Evolutionary conservation across 176 grass and related monocot species (phyloP).

Genomic region (sorghum (Sorghum bicolor)): Sorghum_bicolor_NCBIv3 NC_012871.2:62468001-62468500

Average conservation of each 20-base stretch:
- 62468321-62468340: not conserved
- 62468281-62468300: not conserved
- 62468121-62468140: constrained; percentile 33
- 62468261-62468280: constrained; percentile 24
- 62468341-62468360: too few relatives aligned
- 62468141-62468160: not conserved
- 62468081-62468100: not conserved
- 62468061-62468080: constrained; percentile 12
- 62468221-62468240: not conserved
- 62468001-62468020: not conserved
- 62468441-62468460: too few relatives aligned
- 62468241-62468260: constrained; percentile 4
- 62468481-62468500: too few relatives aligned
- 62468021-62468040: constrained; percentile 33
- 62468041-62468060: not conserved
- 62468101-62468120: constrained; percentile 34
- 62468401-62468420: too few relatives aligned
- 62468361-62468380: too few relatives aligned
- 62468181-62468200: constrained; percentile 1
- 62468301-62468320: constrained; percentile 16
- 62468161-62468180: not conserved
- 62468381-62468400: too few relatives aligned
- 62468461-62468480: too few relatives aligned
- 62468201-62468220: constrained; percentile 2
- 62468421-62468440: too few relatives aligned